phyloP scores from a whole-genome alignment of 257 asterid species.

The Knoxia roxburghii region DNA sequence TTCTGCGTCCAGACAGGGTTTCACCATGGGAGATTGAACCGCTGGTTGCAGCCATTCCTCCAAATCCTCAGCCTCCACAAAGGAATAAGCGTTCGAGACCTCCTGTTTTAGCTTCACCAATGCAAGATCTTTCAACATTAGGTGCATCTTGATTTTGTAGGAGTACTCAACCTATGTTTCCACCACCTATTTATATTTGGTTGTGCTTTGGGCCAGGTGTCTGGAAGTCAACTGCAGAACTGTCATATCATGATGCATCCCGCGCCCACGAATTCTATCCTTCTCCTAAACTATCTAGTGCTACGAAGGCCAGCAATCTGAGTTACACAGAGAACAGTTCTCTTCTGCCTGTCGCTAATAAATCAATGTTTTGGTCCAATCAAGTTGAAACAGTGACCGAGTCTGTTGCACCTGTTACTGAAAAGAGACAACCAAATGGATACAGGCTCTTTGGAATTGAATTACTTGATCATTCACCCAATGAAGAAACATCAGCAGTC shows the following conservation, averaged over 20 bases:
- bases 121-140: conserved; percentile 60
- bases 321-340: conserved; percentile 35
- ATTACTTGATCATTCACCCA: conserved; percentile 50
- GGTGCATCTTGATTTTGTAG: conserved; percentile 34
- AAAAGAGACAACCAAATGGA: conserved; percentile 65
- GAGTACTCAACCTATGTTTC: not conserved
- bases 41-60: conserved; percentile 55
- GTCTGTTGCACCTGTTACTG: conserved; percentile 47
- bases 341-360: conserved; percentile 32
- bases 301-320: conserved; percentile 34
- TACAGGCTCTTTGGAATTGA: conserved; percentile 82
- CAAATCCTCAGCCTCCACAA: conserved; percentile 68
- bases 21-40: conserved; percentile 98
- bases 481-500: conserved; percentile 42
- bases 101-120: conserved; percentile 49
- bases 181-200: conserved; percentile 9
- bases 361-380: conserved; percentile 35
- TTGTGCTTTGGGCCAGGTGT: conserved; percentile 36
- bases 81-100: conserved; percentile 85
- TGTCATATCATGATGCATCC: conserved; percentile 44
- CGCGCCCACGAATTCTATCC: conserved; percentile 41
- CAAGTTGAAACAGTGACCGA: conserved; percentile 42
- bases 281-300: conserved; percentile 54
- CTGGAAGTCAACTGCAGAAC: conserved; percentile 62
- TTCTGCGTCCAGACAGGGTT: conserved; percentile 80